Evolutionary conservation across 2,329 filamentous ascomycete species (phyloP), one percentile per base, ranked within the genome.

Genomic region (Claviceps sp.): DNA sequence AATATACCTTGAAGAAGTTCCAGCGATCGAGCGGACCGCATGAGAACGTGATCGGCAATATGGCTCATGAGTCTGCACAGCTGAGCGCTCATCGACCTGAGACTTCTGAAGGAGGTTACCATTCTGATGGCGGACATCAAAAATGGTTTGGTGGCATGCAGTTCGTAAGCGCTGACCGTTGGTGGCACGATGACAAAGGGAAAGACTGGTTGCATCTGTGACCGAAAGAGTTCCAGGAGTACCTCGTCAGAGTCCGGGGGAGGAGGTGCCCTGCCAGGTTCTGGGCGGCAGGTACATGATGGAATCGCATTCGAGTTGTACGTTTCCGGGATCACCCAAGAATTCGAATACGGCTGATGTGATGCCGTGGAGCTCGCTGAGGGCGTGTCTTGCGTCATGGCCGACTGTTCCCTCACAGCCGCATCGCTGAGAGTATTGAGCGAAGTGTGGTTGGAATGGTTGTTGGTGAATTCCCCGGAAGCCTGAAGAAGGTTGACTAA

Each of bases 1-100:
- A 78, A 59, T 3, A 78, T 68, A 0, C 73, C 72, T 51, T 73
- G 66, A 0, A 78, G 60, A 2, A 78, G 59, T 52, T 78, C 76
- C 11, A 78, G 55, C 0, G 75, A 77, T 16, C 73, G 63, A 50
- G 75, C 72, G 0, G 72, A 74, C 1, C 72, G 66, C 44, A 77
- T 66, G 13, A 78, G 61, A 66, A 77, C 70, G 52, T 71, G 65
- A 34, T 78, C 73, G 2, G 72, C 66, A 13, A 78, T 59, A 42
- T 73, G 67, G 20, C 60, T 63, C 60, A 75, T 70, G 24, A 78
- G 61, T 37, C 66, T 64, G 51, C 70, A 74, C 67, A 75, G 74
- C 57, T 78, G 74, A 0, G 68, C 71, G 14, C 70, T 63, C 72
- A 77, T 75, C 2, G 70, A 75, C 37, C 63, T 64, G 11, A 73